A percentile compares a stretch with the other conserved stretches of the same genome.
These are phyloP conservation scores for Helotiales sp. DNA, from an alignment of 2,329 filamentous ascomycete genomes.

Conservation along the genomic window DNA sequence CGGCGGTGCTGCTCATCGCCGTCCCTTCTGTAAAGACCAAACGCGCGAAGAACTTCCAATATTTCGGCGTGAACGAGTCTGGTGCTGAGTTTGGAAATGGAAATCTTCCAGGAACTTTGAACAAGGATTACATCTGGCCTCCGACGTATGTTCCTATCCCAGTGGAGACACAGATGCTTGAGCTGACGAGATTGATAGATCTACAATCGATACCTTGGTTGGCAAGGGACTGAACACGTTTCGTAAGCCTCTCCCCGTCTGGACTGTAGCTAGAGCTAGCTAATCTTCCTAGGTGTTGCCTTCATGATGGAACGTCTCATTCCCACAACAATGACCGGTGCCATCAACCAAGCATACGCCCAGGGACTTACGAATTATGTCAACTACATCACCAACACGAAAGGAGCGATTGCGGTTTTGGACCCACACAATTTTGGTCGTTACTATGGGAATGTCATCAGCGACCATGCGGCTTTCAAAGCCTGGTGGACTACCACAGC, in stretches of 20 bases:
- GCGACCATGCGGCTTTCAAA: constrained; percentile 45
- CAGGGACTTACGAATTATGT: constrained; percentile 49
- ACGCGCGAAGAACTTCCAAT: constrained; percentile 28
- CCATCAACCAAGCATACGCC: constrained; percentile 49
- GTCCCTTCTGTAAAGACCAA: constrained; percentile 37
- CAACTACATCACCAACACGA: constrained; percentile 50
- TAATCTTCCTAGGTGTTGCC: constrained; percentile 49
- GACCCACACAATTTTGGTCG: constrained; percentile 57
- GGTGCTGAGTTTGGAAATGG: constrained; percentile 66
- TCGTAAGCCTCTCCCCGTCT: constrained; percentile 37
- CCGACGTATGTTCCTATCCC: constrained; percentile 44
- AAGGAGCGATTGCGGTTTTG: constrained; percentile 53
- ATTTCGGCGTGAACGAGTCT: constrained; percentile 48
- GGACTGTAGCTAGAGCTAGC: constrained; percentile 38
- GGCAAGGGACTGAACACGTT: constrained; percentile 37
- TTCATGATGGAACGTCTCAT: constrained; percentile 62
- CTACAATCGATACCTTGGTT: constrained; percentile 33
- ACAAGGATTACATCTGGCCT: constrained; percentile 66
- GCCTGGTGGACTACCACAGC: constrained; percentile 49
- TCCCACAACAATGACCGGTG: constrained; percentile 53
- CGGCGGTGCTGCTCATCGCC: constrained; percentile 32
- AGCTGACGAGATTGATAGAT: neutral
- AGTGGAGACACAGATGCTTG: neutral
- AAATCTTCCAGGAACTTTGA: constrained; percentile 58
- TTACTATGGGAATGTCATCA: constrained; percentile 50